A percentile compares a stretch with the other conserved stretches of the same genome.
phyloP scores from a whole-genome alignment of 2,329 filamentous ascomycete species.

The Pezicula carpinea region DNA sequence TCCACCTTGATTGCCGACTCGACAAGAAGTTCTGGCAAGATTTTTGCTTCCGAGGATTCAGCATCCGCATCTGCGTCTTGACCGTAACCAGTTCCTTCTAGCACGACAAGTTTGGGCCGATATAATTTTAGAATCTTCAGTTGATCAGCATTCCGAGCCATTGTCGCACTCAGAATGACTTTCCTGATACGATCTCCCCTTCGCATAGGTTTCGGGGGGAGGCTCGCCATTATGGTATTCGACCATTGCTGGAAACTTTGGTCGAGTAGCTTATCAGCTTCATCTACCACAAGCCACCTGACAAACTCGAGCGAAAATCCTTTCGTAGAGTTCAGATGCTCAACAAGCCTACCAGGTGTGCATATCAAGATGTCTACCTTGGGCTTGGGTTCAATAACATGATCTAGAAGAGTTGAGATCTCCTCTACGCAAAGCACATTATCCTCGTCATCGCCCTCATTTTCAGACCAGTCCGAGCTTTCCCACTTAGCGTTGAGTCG shows the following conservation, averaged over 20 bases:
- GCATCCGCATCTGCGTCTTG: slow-evolving; percentile 23
- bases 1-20: slow-evolving; percentile 66
- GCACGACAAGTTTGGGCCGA: slow-evolving; percentile 70
- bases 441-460: slow-evolving; percentile 37
- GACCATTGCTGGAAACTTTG: slow-evolving; percentile 94
- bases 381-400: slow-evolving; percentile 62
- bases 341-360: slow-evolving; percentile 86
- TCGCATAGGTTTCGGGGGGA: slow-evolving; percentile 31
- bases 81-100: slow-evolving; percentile 49
- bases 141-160: slow-evolving; percentile 81
- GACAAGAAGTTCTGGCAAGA: slow-evolving; percentile 57
- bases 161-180: slow-evolving; percentile 84
- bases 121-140: slow-evolving; percentile 68
- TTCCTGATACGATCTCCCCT: slow-evolving; percentile 55
- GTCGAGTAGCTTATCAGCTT: slow-evolving; percentile 86
- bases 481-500: slow-evolving; percentile 40
- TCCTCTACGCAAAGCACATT: slow-evolving; percentile 29
- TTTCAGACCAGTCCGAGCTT: slow-evolving; percentile 40
- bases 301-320: slow-evolving; percentile 77
- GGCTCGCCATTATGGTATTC: slow-evolving; percentile 60
- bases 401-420: slow-evolving; percentile 44
- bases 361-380: slow-evolving; percentile 86
- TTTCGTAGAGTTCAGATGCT: slow-evolving; percentile 79
- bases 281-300: slow-evolving; percentile 87
- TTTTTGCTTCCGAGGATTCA: slow-evolving; percentile 41